These are phyloP conservation scores for Urtica urens DNA, from an alignment of 306 rosid genomes.

Conservation along the genomic window DNA sequence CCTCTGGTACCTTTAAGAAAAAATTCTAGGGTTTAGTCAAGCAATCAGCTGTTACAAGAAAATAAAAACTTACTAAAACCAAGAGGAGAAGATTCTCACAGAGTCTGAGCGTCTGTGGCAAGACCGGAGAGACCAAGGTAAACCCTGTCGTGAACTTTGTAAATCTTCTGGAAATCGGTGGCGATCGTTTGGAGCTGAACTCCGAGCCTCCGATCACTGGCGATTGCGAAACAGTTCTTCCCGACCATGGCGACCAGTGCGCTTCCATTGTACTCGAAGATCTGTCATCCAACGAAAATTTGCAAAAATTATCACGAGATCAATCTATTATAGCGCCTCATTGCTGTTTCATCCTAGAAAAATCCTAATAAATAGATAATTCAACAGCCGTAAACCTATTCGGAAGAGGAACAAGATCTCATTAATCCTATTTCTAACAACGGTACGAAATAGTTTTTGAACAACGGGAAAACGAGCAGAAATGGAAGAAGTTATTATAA, in stretches of 20 bases:
- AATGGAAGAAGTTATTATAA: no score
- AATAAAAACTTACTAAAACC: no score
- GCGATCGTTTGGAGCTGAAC: conserved; percentile 97
- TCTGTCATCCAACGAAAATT: conserved; percentile 25
- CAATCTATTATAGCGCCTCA: no score
- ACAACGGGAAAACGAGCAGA: no score
- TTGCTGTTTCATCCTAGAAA: no score
- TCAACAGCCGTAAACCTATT: background rate
- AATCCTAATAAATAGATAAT: no score
- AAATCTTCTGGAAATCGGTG: conserved; percentile 86
- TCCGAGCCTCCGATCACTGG: conserved; percentile 93
- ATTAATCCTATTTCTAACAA: no score
- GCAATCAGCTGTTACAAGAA: no score
- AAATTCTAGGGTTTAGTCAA: background rate
- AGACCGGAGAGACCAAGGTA: conserved; percentile 91
- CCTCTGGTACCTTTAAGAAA: conserved; percentile 48
- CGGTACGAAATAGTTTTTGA: no score
- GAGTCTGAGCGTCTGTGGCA: conserved; percentile 90
- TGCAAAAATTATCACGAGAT: background rate
- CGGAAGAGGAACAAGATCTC: background rate
- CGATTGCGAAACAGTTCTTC: conserved; percentile 94
- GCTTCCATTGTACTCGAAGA: conserved; percentile 94
- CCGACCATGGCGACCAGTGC: conserved; percentile 96
- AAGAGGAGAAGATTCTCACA: conserved; percentile 23
- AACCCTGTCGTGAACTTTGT: conserved; percentile 56